These are phyloP conservation scores for Wickerhamomyces mucosus DNA, from an alignment of 805 yeast species.

Conservation along the genomic window DNA sequence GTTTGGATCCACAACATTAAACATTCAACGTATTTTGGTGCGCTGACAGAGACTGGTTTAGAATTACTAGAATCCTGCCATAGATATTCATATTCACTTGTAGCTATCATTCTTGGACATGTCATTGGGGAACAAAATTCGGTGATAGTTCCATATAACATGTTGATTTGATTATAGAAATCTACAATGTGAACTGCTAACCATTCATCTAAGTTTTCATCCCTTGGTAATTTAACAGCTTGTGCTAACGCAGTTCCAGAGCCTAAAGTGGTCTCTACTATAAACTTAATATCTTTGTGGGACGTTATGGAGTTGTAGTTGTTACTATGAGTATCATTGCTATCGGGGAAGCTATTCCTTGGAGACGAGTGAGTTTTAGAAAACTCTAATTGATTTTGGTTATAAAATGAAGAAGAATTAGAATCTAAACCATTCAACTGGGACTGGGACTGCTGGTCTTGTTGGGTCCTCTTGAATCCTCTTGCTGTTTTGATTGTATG, in stretches of 20 bases:
- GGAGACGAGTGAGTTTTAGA: no score
- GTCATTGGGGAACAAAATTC: conserved; percentile 93
- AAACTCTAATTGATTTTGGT: conserved; percentile 4
- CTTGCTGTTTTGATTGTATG: conserved; percentile 38
- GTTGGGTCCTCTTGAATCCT: conserved; percentile 30
- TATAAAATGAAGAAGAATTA: not conserved
- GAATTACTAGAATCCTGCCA: conserved; percentile 79
- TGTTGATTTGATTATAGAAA: conserved; percentile 90
- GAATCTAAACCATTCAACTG: not conserved
- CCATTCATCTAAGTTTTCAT: conserved; percentile 91
- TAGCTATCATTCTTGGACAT: conserved; percentile 97
- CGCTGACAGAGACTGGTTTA: conserved; percentile 80
- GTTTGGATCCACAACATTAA: conserved; percentile 93
- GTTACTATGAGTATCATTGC: not conserved
- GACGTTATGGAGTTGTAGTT: conserved; percentile 32
- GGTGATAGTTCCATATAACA: conserved; percentile 92
- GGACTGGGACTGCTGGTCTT: not conserved
- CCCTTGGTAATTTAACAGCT: conserved; percentile 89
- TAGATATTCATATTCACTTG: conserved; percentile 90
- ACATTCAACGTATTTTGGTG: conserved; percentile 91
- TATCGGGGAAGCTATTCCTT: no score
- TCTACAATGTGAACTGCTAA: conserved; percentile 96
- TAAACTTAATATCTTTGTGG: conserved; percentile 71
- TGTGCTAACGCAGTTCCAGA: conserved; percentile 84
- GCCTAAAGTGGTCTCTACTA: conserved; percentile 93